Evolutionary conservation across 768 basidiomycete species (phyloP), one percentile per base, ranked within the genome.

Genomic region (Filobasidium wieringae): DNA sequence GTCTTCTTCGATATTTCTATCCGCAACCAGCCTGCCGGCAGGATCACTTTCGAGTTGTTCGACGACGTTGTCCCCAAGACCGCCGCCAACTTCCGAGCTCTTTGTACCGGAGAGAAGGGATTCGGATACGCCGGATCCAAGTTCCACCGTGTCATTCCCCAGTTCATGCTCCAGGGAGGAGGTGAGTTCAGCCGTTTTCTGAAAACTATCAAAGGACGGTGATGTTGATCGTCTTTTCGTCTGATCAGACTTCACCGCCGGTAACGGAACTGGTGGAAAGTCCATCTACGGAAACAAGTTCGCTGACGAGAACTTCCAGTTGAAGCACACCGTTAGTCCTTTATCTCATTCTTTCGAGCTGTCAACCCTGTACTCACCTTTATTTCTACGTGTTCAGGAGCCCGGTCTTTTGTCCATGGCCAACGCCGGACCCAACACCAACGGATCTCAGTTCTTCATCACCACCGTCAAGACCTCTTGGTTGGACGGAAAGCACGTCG

Each of bases 171-270:
- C 54, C 85, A 87, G 72, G 68, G 87, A 26, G 88, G 88, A 26
- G n/a, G n/a, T n/a, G n/a, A n/a, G n/a, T n/a, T n/a, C n/a, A n/a
- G n/a, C n/a, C n/a, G n/a, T n/a, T n/a, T n/a, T n/a, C n/a, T n/a
- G n/a, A n/a, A n/a, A n/a, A n/a, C n/a, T n/a, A n/a, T n/a, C n/a
- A n/a, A n/a, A n/a, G n/a, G n/a, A n/a, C n/a, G n/a, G n/a, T n/a
- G n/a, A n/a, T n/a, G n/a, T n/a, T n/a, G n/a, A n/a, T n/a, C n/a
- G n/a, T n/a, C n/a, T n/a, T n/a, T n/a, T n/a, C n/a, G n/a, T n/a
- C n/a, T n/a, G n/a, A n/a, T n/a, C n/a, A n/a, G 88, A 91, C 75
- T 88, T 89, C 74, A 87, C 86, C 30, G 69, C 75, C 26, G 59
- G 62, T 34, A 72, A 76, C 57, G 75, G 75, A 17, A 74, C 72